Base-by-base conservation (phyloP, 2,329 filamentous ascomycete species). In the Alternaria sp. region DNA sequence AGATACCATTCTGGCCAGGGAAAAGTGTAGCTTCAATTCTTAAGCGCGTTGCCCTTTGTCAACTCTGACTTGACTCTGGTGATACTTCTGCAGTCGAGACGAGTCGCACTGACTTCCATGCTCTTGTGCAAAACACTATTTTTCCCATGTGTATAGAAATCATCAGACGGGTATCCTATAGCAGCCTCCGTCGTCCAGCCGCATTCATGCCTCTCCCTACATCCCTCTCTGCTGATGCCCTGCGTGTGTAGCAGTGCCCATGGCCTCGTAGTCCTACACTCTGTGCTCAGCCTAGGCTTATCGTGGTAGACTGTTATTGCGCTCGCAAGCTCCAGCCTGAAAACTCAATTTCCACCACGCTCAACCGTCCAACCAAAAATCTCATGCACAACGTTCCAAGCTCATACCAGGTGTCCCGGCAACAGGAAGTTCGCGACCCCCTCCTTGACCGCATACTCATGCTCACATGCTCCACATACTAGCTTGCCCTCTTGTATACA, bases 381-480 rank as follows among this genome's bases (percentile, higher is more conserved):
- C 36, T 20, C 14, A 22, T 18, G 16, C 44, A 39, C 14, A 20
- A 11, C 14, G 18, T 34, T 11, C 14, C 32, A 34, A 36, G 16
- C 59, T 82, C 76, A 87, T 34, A 94, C 95, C 79, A 99, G 81
- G 82, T 99, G 95, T 72, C 91, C 95, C 12, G 95, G 95, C 69
- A 99, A 81, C 75, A 99, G 81, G 74, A 99, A 99, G 80, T 98
- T 98, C 61, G 93, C 93, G 78, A 98, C 97, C 5, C 95, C 95
- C 81, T 99, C 94, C 77, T 95, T 94, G 64, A 99, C 90, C 60
- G 89, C 89, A 80, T 98, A 99, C 82, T 96, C 92, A 77, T 98
- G 94, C 48, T 91, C 92, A 76, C 95, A 99, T 79, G 91, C 91
- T 48, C 88, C 93, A 78, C 95, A 99, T 5, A 94, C 91, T 66